Conservation (phyloP, 2,329 filamentous ascomycete genomes). For the Penicillium brevicompactum region DNA sequence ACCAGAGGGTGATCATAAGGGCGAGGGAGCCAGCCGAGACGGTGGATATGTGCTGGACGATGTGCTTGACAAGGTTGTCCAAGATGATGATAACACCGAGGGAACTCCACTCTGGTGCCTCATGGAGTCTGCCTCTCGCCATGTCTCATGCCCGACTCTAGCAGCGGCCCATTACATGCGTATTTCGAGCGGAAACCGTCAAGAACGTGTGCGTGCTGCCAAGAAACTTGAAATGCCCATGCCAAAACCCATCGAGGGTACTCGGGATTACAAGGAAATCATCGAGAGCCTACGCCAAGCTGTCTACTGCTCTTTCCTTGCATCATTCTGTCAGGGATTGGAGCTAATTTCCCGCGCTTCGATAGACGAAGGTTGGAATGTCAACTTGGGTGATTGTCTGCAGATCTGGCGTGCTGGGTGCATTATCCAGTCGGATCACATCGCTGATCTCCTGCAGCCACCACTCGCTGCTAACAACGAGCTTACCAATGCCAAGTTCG, state of each 20-base stretch:
- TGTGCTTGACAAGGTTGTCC: slow-evolving; percentile 70
- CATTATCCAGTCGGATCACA: slow-evolving; percentile 69
- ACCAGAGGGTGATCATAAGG: slow-evolving; percentile 33
- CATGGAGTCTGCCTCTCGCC: slow-evolving; percentile 61
- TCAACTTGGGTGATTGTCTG: slow-evolving; percentile 44
- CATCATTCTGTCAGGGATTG: slow-evolving; percentile 66
- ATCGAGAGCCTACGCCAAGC: slow-evolving; percentile 62
- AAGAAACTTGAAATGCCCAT: slow-evolving; percentile 50
- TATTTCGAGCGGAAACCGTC: slow-evolving; percentile 63
- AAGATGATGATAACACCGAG: slow-evolving; percentile 67
- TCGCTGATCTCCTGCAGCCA: slow-evolving; percentile 59
- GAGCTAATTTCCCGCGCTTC: slow-evolving; percentile 64
- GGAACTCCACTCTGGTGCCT: slow-evolving; percentile 69
- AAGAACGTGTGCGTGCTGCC: slow-evolving; percentile 55
- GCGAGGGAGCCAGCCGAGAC: slow-evolving; percentile 35
- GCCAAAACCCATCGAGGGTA: slow-evolving; percentile 35
- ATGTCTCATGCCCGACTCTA: slow-evolving; percentile 67
- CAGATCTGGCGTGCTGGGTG: slow-evolving; percentile 70
- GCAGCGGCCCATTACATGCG: slow-evolving; percentile 64
- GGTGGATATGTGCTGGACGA: slow-evolving; percentile 59
- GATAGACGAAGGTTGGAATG: slow-evolving; percentile 59
- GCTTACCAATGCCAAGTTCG: slow-evolving; percentile 43
- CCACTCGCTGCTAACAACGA: slow-evolving; percentile 26
- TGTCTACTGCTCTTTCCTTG: slow-evolving; percentile 63
- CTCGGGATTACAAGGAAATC: slow-evolving; percentile 47